These are phyloP conservation scores for Selaginella tamariscina DNA, from an alignment of 75 land plant species.

Conservation along the genomic window DNA sequence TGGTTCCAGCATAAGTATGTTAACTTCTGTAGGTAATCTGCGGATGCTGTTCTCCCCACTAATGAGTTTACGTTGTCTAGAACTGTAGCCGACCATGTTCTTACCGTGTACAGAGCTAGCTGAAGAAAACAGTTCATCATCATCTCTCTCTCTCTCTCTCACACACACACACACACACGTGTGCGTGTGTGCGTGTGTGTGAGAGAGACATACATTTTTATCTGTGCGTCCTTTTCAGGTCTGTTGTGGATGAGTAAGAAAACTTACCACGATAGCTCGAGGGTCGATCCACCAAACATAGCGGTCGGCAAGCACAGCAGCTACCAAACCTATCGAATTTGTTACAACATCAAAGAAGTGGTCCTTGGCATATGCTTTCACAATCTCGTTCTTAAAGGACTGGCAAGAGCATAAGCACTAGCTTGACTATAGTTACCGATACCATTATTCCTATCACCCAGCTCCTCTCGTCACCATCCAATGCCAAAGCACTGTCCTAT, in stretches of 20 bases:
- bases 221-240: no score
- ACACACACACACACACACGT: no score
- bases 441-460: slow-evolving; percentile 89
- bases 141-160: no score
- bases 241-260: no score
- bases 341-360: slow-evolving; percentile 95
- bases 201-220: no score
- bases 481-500: slow-evolving; percentile 30
- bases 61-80: slow-evolving; percentile 69
- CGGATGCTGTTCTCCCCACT: slow-evolving; percentile 74
- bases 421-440: slow-evolving; percentile 72
- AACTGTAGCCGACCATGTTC: slow-evolving; percentile 77
- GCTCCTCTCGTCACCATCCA: slow-evolving; percentile 33
- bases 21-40: slow-evolving; percentile 68
- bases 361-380: slow-evolving; percentile 82
- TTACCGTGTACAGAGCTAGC: slow-evolving; percentile 73
- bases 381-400: slow-evolving; percentile 70
- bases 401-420: slow-evolving; percentile 61
- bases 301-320: slow-evolving; percentile 50
- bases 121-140: slow-evolving; percentile 9
- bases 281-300: slow-evolving; percentile 89
- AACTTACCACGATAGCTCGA: slow-evolving; percentile 54
- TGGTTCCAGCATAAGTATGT: slow-evolving; percentile 96
- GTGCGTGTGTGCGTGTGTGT: no score
- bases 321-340: slow-evolving; percentile 59